phyloP scores from a whole-genome alignment of 2,329 filamentous ascomycete genomes.

The Ceratocystiopsis minuta region DNA sequence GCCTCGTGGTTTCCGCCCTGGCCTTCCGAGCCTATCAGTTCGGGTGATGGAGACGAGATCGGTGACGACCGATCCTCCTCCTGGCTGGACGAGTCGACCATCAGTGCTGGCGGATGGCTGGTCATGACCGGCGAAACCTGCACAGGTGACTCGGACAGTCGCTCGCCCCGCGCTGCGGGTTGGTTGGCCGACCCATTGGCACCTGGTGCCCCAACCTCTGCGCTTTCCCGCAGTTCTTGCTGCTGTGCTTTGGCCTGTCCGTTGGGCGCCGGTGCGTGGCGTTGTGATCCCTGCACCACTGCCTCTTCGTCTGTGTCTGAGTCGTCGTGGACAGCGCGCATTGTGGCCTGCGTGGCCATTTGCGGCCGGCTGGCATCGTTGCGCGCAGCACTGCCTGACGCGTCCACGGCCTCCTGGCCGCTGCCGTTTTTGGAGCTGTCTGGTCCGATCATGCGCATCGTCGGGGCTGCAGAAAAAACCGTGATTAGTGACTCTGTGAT shows the following conservation, averaged over 20 bases:
- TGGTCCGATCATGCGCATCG: background rate
- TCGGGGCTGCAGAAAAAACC: too few relatives aligned
- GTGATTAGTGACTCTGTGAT: too few relatives aligned
- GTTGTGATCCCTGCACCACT: too few relatives aligned
- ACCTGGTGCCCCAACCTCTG: conserved; percentile 1
- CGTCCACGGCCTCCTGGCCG: background rate
- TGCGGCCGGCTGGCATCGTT: conserved; percentile 31
- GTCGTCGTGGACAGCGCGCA: conserved; percentile 50
- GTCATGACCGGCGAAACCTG: conserved; percentile 38
- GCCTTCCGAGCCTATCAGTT: conserved; percentile 33
- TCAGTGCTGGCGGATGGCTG: conserved; percentile 45
- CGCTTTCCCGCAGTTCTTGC: conserved; percentile 2
- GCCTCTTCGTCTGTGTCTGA: background rate
- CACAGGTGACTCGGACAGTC: conserved; percentile 50
- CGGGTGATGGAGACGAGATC: conserved; percentile 45
- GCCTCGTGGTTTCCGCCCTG: conserved; percentile 21
- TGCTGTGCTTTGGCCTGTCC: conserved; percentile 9
- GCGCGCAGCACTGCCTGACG: conserved; percentile 14
- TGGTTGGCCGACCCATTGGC: too few relatives aligned
- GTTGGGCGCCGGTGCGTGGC: conserved; percentile 11
- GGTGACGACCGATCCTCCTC: conserved; percentile 43
- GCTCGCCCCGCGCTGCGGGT: conserved; percentile 22
- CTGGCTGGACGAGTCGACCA: conserved; percentile 53
- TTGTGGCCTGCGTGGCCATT: conserved; percentile 39
- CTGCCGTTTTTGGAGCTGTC: background rate